A percentile compares a stretch with the other conserved stretches of the same genome.
Conservation (phyloP, 305 asterid genomes). For the Plantago coronopus region DNA sequence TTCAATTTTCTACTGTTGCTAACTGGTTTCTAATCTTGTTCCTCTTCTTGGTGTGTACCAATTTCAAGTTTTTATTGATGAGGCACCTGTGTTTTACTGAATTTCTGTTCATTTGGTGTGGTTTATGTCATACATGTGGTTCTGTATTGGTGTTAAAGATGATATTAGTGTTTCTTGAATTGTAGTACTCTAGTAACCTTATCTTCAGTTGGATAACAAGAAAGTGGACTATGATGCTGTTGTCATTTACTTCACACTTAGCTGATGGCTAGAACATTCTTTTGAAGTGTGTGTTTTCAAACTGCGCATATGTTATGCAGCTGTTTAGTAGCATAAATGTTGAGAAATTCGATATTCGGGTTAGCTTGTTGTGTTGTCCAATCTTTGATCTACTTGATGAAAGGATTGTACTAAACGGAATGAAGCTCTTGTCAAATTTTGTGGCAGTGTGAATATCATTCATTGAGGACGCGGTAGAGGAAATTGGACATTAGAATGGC, state of each 20-base stretch:
- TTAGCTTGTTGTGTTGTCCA: too few species aligned
- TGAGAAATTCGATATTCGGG: too few species aligned
- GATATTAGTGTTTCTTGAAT: background rate
- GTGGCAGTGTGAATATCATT: background rate
- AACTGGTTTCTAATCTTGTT: too few species aligned
- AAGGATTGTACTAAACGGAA: too few species aligned
- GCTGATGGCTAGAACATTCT: too few species aligned
- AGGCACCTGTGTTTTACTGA: background rate
- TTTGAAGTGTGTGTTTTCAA: too few species aligned
- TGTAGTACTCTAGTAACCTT: background rate
- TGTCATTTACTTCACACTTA: too few species aligned
- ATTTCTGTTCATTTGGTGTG: background rate
- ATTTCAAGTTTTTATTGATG: background rate
- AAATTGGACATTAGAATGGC: constrained; percentile 34
- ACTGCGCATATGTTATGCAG: too few species aligned
- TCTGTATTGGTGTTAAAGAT: background rate
- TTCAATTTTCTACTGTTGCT: background rate
- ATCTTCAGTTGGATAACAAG: too few species aligned
- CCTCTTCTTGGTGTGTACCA: background rate
- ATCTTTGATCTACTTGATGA: too few species aligned
- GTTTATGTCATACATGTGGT: background rate
- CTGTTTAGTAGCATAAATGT: too few species aligned
- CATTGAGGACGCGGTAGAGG: background rate
- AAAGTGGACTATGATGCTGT: too few species aligned
- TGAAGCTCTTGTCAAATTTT: background rate